Percentiles rank a stretch among this genome's conserved stretches.
phyloP scores from a whole-genome alignment of 495 filamentous ascomycete species.

The Lepidopterella palustris region DNA sequence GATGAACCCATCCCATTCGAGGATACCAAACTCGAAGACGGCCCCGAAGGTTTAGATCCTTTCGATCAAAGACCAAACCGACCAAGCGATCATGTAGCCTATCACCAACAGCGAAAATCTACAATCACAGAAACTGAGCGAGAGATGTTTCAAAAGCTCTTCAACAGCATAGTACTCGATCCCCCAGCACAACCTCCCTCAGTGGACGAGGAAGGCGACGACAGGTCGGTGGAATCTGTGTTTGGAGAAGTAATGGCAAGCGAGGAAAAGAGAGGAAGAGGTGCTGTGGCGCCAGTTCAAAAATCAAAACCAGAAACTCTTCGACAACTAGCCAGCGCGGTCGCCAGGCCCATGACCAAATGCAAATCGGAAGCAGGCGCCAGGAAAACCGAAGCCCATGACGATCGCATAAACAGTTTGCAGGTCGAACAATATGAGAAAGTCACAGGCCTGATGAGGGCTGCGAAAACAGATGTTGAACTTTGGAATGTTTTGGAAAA shows the following conservation, averaged over 20 bases:
- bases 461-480: conserved; percentile 54
- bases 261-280: too few species aligned
- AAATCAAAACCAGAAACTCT: too few species aligned
- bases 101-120: conserved; percentile 7
- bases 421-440: conserved; percentile 17
- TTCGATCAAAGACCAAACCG: not conserved
- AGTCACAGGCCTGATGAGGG: conserved; percentile 45
- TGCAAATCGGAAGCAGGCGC: not conserved
- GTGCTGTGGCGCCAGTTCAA: too few species aligned
- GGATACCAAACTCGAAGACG: too few species aligned
- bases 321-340: not conserved
- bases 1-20: conserved; percentile 41
- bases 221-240: conserved; percentile 12
- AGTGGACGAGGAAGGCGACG: not conserved
- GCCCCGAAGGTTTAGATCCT: too few species aligned
- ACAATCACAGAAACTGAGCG: conserved; percentile 26
- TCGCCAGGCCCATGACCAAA: not conserved
- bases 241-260: conserved; percentile 21
- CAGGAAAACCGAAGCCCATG: too few species aligned
- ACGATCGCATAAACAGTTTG: not conserved
- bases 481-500: conserved; percentile 66
- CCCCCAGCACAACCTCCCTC: conserved; percentile 4
- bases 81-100: not conserved
- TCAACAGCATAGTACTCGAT: not conserved
- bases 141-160: conserved; percentile 21